Conservation (phyloP, 768 basidiomycete genomes). For the Kwoniella dejecticola region DNA sequence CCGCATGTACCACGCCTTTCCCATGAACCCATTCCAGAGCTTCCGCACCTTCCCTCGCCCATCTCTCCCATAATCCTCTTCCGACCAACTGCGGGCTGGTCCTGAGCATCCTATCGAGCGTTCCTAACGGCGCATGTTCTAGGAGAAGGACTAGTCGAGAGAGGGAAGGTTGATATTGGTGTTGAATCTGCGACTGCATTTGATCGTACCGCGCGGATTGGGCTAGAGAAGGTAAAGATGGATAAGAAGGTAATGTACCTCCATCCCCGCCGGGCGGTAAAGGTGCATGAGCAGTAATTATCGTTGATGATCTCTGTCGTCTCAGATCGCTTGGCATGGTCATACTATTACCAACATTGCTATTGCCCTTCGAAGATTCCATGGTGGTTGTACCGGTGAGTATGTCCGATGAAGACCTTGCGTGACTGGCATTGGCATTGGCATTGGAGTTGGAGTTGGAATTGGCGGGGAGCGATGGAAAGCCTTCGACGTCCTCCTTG, state of each 20-base stretch:
- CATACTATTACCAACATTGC: neutral
- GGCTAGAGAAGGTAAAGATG: constrained; percentile 36
- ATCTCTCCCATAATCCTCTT: constrained; percentile 45
- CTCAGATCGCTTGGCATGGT: neutral
- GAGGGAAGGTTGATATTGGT: constrained; percentile 15
- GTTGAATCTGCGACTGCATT: too few species aligned
- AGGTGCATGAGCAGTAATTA: constrained; percentile 20
- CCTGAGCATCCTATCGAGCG: constrained; percentile 48
- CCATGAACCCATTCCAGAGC: constrained; percentile 56
- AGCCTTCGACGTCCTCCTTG: constrained; percentile 38
- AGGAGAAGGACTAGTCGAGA: constrained; percentile 48
- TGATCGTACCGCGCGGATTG: constrained; percentile 20
- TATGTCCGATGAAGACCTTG: constrained; percentile 37
- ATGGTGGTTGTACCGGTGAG: neutral
- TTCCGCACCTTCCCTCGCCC: constrained; percentile 52
- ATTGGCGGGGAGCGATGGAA: neutral
- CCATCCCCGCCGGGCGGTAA: constrained; percentile 4
- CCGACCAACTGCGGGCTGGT: constrained; percentile 45
- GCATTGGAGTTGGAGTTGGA: neutral
- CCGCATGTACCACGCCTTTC: constrained; percentile 57
- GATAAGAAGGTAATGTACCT: constrained; percentile 25
- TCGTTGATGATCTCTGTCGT: constrained; percentile 36
- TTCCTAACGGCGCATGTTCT: constrained; percentile 48
- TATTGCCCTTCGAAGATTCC: neutral
- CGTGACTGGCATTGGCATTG: too few species aligned